Evolutionary conservation across 139 green algal species (phyloP).

Genomic region (Desmodesmus armatus): DNA sequence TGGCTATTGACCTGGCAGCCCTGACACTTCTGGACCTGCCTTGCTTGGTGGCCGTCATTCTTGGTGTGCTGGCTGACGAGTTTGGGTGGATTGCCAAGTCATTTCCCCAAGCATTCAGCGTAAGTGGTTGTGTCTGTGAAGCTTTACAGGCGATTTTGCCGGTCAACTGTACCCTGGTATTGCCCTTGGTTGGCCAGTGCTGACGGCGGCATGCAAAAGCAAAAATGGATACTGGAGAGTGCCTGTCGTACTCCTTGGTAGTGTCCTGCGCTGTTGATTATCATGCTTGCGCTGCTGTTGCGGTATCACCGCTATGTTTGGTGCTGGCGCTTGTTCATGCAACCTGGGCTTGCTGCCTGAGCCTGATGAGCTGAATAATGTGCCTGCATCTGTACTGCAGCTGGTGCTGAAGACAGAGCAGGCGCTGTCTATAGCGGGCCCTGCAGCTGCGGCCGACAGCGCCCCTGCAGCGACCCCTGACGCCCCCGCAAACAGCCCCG

Average conservation of each 20-base stretch:
- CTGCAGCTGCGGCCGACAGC: background rate
- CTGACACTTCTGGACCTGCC: slow-evolving; percentile 36
- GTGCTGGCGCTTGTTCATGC: no score
- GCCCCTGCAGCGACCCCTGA: background rate
- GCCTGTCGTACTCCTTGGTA: no score
- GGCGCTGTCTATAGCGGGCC: background rate
- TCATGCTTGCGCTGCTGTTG: no score
- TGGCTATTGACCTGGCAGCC: slow-evolving; percentile 11
- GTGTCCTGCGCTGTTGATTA: no score
- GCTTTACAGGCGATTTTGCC: no score
- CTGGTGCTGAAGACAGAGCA: slow-evolving; percentile 27
- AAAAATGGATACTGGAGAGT: background rate
- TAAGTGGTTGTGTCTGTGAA: background rate
- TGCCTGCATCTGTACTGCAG: background rate
- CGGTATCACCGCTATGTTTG: no score
- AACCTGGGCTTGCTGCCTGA: no score
- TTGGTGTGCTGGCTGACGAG: slow-evolving; percentile 37
- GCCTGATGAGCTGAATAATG: no score
- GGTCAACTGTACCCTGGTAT: no score
- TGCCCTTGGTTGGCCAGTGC: no score
- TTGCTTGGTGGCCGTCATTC: background rate
- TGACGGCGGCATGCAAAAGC: no score
- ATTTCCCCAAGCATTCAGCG: slow-evolving; percentile 22
- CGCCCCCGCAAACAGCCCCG: background rate
- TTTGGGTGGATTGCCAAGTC: slow-evolving; percentile 36